These are phyloP conservation scores for Diaporthe sp. DNA, from an alignment of 2,329 filamentous ascomycete genomes.

Conservation along the genomic window DNA sequence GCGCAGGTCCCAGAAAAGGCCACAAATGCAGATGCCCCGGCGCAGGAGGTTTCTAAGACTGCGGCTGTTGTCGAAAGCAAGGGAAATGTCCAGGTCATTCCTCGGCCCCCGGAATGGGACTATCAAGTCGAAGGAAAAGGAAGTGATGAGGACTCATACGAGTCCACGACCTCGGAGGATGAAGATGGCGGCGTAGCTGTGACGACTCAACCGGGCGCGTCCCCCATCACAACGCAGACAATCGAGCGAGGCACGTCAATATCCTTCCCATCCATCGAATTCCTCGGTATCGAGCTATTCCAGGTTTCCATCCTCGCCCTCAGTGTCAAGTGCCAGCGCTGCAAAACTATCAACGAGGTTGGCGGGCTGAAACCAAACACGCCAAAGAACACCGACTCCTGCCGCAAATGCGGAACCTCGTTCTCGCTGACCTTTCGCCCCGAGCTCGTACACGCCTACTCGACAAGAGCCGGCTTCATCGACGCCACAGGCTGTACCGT, in stretches of 20 bases:
- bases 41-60: constrained; percentile 42
- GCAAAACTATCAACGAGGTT: constrained; percentile 80
- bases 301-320: constrained; percentile 76
- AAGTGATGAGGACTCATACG: constrained; percentile 60
- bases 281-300: constrained; percentile 82
- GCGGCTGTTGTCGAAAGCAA: constrained; percentile 58
- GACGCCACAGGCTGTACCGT: constrained; percentile 81
- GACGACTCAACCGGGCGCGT: constrained; percentile 41
- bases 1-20: constrained; percentile 39
- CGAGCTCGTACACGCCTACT: constrained; percentile 80
- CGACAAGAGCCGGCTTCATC: constrained; percentile 81
- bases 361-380: constrained; percentile 71
- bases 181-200: constrained; percentile 58
- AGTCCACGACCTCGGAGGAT: constrained; percentile 54
- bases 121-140: constrained; percentile 60
- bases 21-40: constrained; percentile 41
- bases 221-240: constrained; percentile 50
- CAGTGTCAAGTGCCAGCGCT: constrained; percentile 82
- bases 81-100: constrained; percentile 78
- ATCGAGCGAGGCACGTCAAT: constrained; percentile 80
- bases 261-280: constrained; percentile 81
- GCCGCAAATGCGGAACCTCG: constrained; percentile 69
- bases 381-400: constrained; percentile 63
- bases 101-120: constrained; percentile 83
- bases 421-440: constrained; percentile 70